Percentiles rank a stretch among this genome's conserved stretches.
phyloP scores from a whole-genome alignment of 179 eudicot species.

The Actinidia chinensis region DNA sequence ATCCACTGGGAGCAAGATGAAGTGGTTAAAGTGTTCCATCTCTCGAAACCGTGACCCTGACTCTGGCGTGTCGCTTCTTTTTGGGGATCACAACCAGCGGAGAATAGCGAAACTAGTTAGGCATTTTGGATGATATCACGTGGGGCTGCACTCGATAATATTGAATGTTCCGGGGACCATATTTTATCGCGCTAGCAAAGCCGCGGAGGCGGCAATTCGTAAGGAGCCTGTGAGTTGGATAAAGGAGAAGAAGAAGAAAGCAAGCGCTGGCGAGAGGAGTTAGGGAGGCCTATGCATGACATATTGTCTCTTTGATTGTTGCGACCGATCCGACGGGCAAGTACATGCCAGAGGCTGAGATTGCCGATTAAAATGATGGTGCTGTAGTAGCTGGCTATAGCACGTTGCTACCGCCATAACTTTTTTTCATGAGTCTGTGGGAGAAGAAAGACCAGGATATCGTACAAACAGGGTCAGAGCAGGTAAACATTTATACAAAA shows the following conservation, averaged over 20 bases:
- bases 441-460: slow-evolving; percentile 21
- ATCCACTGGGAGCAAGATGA: slow-evolving; percentile 8
- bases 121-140: background rate
- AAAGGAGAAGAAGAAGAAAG: slow-evolving; percentile 13
- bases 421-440: slow-evolving; percentile 22
- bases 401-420: slow-evolving; percentile 16
- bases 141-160: slow-evolving; percentile 12
- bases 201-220: background rate
- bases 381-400: slow-evolving; percentile 16
- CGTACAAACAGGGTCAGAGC: background rate
- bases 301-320: background rate
- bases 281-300: background rate
- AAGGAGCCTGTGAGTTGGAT: slow-evolving; percentile 11
- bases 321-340: no score
- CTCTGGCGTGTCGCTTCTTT: slow-evolving; percentile 21
- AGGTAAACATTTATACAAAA: no score
- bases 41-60: slow-evolving; percentile 15
- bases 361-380: slow-evolving; percentile 15
- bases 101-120: slow-evolving; percentile 5
- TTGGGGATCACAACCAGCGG: slow-evolving; percentile 19
- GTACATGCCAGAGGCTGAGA: background rate
- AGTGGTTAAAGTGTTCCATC: slow-evolving; percentile 3
- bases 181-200: slow-evolving; percentile 7
- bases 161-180: slow-evolving; percentile 8
- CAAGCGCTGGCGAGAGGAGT: background rate